These are phyloP conservation scores for Globisporangium splendens DNA, from an alignment of 352 stramenopile genomes.

Conservation along the genomic window DNA sequence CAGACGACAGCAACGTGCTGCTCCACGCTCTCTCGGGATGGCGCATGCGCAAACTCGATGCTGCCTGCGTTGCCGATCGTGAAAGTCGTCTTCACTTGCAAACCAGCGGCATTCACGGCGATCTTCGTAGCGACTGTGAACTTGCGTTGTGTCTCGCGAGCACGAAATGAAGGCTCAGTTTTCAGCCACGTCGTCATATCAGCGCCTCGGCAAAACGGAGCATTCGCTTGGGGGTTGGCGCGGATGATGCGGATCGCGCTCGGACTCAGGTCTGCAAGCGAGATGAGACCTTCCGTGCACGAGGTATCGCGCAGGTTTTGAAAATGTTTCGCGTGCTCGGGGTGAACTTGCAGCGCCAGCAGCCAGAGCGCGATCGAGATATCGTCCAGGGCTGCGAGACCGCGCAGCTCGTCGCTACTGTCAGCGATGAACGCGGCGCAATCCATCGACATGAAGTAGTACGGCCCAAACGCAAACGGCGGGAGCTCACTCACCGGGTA, in stretches of 20 bases:
- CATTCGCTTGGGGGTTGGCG: constrained; percentile 23
- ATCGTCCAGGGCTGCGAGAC: constrained; percentile 43
- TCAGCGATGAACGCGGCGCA: constrained; percentile 34
- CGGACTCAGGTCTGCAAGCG: constrained; percentile 43
- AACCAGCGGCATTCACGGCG: neutral
- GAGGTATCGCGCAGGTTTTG: constrained; percentile 29
- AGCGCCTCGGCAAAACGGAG: constrained; percentile 39
- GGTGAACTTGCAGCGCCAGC: constrained; percentile 39
- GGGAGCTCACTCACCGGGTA: constrained; percentile 31
- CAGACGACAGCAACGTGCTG: constrained; percentile 6
- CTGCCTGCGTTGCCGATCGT: neutral
- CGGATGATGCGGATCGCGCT: constrained; percentile 47
- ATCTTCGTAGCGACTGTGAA: neutral
- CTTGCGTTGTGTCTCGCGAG: neutral
- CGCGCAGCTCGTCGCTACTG: constrained; percentile 24
- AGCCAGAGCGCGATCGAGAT: constrained; percentile 59
- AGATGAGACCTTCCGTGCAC: constrained; percentile 35
- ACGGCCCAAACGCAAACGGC: constrained; percentile 35
- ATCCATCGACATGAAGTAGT: constrained; percentile 51
- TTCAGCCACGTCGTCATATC: constrained; percentile 36
- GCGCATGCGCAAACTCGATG: neutral
- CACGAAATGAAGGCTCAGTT: neutral
- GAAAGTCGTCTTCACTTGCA: neutral
- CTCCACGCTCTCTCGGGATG: neutral
- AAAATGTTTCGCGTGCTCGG: constrained; percentile 35